Conservation (phyloP, 331 rosid species). For the Malus hybrid region DNA sequence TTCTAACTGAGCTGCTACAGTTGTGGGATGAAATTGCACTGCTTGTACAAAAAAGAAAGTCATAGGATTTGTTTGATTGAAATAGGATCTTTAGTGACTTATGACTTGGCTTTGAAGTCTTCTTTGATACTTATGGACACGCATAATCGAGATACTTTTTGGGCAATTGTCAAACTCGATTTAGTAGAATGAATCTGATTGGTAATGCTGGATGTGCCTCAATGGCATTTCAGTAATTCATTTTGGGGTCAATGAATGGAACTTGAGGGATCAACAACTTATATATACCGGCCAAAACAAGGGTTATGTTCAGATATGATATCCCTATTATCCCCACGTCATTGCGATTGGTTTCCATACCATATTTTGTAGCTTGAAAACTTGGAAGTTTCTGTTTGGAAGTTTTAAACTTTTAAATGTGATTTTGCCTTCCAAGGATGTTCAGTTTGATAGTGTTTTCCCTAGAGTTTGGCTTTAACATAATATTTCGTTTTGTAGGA, state of each 20-base stretch:
- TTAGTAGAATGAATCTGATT: not conserved
- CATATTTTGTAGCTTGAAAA: not conserved
- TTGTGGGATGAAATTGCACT: not conserved
- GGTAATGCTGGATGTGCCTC: not conserved
- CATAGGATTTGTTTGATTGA: not conserved
- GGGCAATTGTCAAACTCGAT: not conserved
- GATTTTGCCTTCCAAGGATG: not conserved
- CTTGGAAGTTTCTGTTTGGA: not conserved
- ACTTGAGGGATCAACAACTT: not conserved
- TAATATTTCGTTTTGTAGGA: slow-evolving; percentile 35
- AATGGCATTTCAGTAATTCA: not conserved
- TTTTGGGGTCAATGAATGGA: not conserved
- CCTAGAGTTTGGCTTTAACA: not conserved
- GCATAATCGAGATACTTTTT: not conserved
- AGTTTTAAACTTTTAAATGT: not conserved
- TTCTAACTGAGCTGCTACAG: not conserved
- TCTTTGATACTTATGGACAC: no score
- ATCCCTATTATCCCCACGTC: not conserved
- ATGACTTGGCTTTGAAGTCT: not conserved
- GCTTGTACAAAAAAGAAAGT: not conserved
- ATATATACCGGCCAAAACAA: not conserved
- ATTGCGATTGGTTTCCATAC: not conserved
- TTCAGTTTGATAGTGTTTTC: not conserved
- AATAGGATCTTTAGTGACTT: not conserved
- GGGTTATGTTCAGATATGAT: not conserved